phyloP scores from a whole-genome alignment of 192 early-diverging fungal genomes.

The Rhizophlyctis rosea region DNA sequence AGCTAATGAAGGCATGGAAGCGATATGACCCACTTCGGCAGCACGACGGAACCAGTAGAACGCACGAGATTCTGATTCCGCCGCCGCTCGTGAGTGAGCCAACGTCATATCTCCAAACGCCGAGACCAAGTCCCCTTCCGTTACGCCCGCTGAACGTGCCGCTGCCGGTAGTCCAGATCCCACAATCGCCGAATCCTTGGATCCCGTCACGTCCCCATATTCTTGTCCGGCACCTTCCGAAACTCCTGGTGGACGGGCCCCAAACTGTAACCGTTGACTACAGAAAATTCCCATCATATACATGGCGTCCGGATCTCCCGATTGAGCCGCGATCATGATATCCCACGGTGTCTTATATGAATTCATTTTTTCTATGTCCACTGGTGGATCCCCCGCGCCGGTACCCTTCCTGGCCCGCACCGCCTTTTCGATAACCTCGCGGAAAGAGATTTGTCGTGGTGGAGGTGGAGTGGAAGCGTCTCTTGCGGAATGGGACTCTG shows the following conservation, averaged over 20 bases:
- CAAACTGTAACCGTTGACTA: not conserved
- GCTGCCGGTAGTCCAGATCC: no score
- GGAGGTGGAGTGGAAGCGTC: no score
- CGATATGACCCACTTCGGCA: not conserved
- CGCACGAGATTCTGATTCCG: not conserved
- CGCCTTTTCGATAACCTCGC: not conserved
- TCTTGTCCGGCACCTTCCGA: not conserved
- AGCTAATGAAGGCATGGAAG: not conserved
- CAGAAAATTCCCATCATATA: not conserved
- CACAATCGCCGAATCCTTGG: no score
- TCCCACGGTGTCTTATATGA: not conserved
- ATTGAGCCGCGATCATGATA: not conserved
- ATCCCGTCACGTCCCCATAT: not conserved
- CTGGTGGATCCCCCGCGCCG: not conserved
- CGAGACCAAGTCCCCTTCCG: not conserved
- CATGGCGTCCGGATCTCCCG: not conserved
- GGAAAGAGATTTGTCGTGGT: no score
- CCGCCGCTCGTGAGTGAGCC: not conserved
- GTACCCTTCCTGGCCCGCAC: not conserved
- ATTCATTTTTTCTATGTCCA: not conserved
- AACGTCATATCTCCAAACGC: not conserved
- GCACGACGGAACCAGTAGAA: slow-evolving; percentile 1
- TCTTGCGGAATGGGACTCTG: no score
- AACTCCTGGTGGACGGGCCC: not conserved
- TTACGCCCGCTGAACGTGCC: not conserved